A percentile compares a stretch with the other conserved stretches of the same genome.
Conservation (phyloP, 345 rosid genomes). For the Syzygium aromaticum region DNA sequence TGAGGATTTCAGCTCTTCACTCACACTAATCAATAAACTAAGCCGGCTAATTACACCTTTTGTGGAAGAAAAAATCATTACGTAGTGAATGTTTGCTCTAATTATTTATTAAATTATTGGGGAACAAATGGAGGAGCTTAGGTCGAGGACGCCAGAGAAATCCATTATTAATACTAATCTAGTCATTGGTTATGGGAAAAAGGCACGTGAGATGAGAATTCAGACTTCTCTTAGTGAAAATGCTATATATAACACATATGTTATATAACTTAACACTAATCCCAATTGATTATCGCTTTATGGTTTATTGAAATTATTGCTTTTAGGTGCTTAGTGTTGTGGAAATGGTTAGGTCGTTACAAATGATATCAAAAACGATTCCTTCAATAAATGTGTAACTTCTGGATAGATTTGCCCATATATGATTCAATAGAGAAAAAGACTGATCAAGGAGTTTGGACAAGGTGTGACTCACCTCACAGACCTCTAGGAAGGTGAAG, state of each 20-base stretch:
- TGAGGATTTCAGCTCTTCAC: neutral
- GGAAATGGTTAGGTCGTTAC: accelerated
- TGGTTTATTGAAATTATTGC: neutral
- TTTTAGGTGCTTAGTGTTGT: neutral
- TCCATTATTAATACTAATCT: neutral
- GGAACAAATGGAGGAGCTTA: neutral
- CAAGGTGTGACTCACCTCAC: neutral
- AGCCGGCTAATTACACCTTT: neutral
- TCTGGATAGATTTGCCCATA: neutral
- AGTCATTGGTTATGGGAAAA: neutral
- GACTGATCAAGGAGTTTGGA: neutral
- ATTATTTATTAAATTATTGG: neutral
- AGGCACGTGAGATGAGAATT: neutral
- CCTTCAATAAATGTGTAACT: neutral
- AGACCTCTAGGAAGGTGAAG: neutral
- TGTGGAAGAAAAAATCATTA: neutral
- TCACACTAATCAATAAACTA: neutral
- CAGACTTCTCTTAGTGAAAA: neutral
- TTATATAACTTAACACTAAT: neutral
- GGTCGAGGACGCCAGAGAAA: neutral
- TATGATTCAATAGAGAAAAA: neutral
- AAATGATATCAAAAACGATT: neutral
- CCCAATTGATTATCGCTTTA: neutral
- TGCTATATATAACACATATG: neutral
- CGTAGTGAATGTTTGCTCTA: neutral